phyloP scores from a whole-genome alignment of 257 asterid genomes.

The Solanum sejunctum region DNA sequence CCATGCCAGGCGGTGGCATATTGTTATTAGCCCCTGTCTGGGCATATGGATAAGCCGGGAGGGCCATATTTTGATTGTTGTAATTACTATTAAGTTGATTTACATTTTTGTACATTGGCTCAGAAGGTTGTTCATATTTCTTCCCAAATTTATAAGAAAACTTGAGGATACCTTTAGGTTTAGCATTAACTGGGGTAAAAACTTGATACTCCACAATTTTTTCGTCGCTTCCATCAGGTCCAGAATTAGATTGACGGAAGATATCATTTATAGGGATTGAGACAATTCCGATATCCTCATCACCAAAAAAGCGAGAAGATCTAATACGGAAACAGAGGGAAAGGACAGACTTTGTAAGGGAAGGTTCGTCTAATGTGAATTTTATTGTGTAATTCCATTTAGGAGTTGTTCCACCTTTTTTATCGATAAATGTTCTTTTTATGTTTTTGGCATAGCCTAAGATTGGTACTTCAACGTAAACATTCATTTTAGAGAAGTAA shows the following conservation, averaged over 20 bases:
- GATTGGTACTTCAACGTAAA: constrained; percentile 35
- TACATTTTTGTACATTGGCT: background rate
- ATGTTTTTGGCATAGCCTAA: constrained; percentile 35
- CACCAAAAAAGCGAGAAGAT: background rate
- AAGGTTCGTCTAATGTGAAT: constrained; percentile 10
- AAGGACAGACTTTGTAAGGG: background rate
- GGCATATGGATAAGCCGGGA: background rate
- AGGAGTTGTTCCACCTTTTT: constrained; percentile 34
- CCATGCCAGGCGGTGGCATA: background rate
- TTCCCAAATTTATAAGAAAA: constrained; percentile 1
- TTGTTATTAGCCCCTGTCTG: background rate
- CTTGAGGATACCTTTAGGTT: background rate
- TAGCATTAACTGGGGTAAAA: background rate
- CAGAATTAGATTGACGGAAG: background rate
- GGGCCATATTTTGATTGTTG: background rate
- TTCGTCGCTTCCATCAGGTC: background rate
- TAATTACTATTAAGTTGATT: background rate
- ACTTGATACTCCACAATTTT: background rate
- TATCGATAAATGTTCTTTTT: constrained; percentile 29
- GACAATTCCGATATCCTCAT: background rate
- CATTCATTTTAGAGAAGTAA: constrained; percentile 36
- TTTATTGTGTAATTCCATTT: constrained; percentile 48
- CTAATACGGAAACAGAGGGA: background rate
- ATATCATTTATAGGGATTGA: background rate
- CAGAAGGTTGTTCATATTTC: background rate